Evolutionary conservation across 805 yeast genomes (phyloP).

Genomic region (Metschnikowia hibisci): DNA sequence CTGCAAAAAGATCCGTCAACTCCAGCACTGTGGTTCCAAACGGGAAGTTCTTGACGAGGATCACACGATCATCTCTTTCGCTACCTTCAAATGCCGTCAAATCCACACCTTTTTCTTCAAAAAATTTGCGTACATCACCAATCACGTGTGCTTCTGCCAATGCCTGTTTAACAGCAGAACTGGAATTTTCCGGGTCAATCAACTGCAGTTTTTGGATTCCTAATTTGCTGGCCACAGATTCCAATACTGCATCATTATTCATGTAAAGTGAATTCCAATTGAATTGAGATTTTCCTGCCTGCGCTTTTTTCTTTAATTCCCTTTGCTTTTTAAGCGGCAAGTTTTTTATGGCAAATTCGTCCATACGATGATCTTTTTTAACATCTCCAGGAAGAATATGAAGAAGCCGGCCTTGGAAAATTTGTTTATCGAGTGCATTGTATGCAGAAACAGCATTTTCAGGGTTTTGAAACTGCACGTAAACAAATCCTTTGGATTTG

Average conservation of each 20-base stretch:
- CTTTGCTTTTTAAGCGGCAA: slow-evolving; percentile 89
- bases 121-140: slow-evolving; percentile 83
- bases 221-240: slow-evolving; percentile 78
- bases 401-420: slow-evolving; percentile 88
- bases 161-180: slow-evolving; percentile 93
- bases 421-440: slow-evolving; percentile 71
- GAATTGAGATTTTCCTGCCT: slow-evolving; percentile 82
- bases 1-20: slow-evolving; percentile 73
- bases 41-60: slow-evolving; percentile 87
- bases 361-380: slow-evolving; percentile 77
- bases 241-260: slow-evolving; percentile 88
- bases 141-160: slow-evolving; percentile 95
- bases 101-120: slow-evolving; percentile 83
- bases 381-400: slow-evolving; percentile 85
- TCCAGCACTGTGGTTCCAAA: slow-evolving; percentile 80
- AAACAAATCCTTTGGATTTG: slow-evolving; percentile 88
- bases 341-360: slow-evolving; percentile 87
- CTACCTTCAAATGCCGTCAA: slow-evolving; percentile 60
- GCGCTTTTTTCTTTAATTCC: slow-evolving; percentile 76
- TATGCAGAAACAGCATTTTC: slow-evolving; percentile 77
- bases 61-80: slow-evolving; percentile 75
- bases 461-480: slow-evolving; percentile 64
- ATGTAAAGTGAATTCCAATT: slow-evolving; percentile 93
- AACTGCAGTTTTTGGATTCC: slow-evolving; percentile 81
- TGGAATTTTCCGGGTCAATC: slow-evolving; percentile 81